Evolutionary conservation across 192 early-diverging fungal genomes (phyloP).

Genomic region (Allomyces arbusculus): DNA sequence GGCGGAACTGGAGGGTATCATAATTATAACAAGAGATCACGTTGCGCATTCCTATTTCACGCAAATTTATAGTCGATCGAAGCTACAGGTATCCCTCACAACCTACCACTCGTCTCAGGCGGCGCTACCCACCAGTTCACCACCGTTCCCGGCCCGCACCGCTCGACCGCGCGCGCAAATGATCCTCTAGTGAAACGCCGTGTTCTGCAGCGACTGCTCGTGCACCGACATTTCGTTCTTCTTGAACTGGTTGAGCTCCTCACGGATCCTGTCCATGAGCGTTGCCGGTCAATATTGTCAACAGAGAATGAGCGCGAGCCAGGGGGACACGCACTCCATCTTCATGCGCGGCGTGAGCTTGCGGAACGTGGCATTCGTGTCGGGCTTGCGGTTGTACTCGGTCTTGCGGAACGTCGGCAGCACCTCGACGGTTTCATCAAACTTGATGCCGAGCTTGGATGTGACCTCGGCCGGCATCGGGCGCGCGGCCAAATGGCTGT

Average conservation of each 20-base stretch:
- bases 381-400: slow-evolving; percentile 76
- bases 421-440: slow-evolving; percentile 34
- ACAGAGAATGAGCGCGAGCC: no score
- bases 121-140: no score
- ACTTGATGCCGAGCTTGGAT: slow-evolving; percentile 13
- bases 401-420: slow-evolving; percentile 34
- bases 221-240: slow-evolving; percentile 77
- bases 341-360: slow-evolving; percentile 69
- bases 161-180: no score
- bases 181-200: slow-evolving; percentile 24
- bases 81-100: no score
- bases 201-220: slow-evolving; percentile 45
- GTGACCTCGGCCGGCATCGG: slow-evolving; percentile 22
- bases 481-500: slow-evolving; percentile 20
- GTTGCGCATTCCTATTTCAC: no score
- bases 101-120: no score
- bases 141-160: no score
- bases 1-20: no score
- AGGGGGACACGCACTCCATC: slow-evolving; percentile 13
- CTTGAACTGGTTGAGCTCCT: slow-evolving; percentile 92
- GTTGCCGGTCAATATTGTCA: no score
- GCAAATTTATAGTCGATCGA: no score
- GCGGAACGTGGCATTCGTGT: slow-evolving; percentile 55
- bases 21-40: no score
- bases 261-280: slow-evolving; percentile 35